phyloP scores from a whole-genome alignment of 495 filamentous ascomycete species.

The Beverwykella pulmonaria region DNA sequence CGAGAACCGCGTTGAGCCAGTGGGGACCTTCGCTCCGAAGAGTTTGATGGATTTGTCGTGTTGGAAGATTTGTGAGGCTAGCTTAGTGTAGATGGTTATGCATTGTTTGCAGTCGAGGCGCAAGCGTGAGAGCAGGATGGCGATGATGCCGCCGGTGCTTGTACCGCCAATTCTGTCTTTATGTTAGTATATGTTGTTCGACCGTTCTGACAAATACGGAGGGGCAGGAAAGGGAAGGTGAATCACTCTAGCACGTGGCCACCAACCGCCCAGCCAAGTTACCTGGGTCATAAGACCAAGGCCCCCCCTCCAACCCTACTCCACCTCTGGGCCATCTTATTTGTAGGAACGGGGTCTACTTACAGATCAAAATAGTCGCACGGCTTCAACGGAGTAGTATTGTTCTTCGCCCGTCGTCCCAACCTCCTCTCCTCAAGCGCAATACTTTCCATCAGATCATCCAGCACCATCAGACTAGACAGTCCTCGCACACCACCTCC shows the following conservation, averaged over 20 bases:
- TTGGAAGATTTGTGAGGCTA: constrained; percentile 42
- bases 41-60: constrained; percentile 44
- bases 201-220: neutral
- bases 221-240: neutral
- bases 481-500: constrained; percentile 40
- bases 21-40: constrained; percentile 40
- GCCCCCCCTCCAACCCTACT: neutral
- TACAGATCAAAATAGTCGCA: constrained; percentile 40
- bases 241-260: neutral
- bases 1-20: constrained; percentile 38
- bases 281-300: neutral
- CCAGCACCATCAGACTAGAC: constrained; percentile 39
- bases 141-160: constrained; percentile 41
- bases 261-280: neutral
- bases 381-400: constrained; percentile 29
- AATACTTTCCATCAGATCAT: constrained; percentile 39
- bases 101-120: constrained; percentile 38
- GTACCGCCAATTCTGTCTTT: constrained; percentile 31
- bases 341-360: neutral
- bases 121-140: constrained; percentile 39
- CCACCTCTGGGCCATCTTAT: neutral
- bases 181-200: neutral
- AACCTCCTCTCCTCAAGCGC: constrained; percentile 36
- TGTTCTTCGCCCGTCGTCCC: constrained; percentile 16
- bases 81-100: constrained; percentile 37